Base-by-base conservation (phyloP, 306 rosid genomes). In the Arachis stenosperma region DNA sequence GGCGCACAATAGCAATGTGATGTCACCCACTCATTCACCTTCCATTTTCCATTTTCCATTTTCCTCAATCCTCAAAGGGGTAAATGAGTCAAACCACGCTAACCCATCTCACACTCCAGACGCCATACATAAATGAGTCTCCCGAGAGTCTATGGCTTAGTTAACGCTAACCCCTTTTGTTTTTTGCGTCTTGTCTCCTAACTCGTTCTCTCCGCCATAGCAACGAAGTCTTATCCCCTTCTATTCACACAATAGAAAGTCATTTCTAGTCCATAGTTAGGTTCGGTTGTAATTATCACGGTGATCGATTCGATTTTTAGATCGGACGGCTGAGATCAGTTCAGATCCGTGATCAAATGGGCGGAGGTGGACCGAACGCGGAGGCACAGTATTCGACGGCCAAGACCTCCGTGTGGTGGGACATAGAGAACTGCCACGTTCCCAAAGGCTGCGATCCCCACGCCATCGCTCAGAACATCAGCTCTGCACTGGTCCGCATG, bases 381-480 rank as follows among this genome's bases (percentile, higher is more conserved):
- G 98, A 92, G 82, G 67, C 69, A 10, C 98, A 92, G 84, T 90
- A 92, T 46, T 76, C 71, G 6, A 7, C 73, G 65, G 98, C 98
- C 3, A 92, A 92, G 87, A 85, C 81, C 0, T 92, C 98, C 3
- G 94, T 92, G 67, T 92, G 98, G 98, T 92, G 98, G 98, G 98
- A 92, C 61, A 92, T 92, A 51, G 98, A 92, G 82, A 92, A 92
- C 82, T 92, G 98, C 64, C 98, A 90, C 17, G 98, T 92, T 0
- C 96, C 92, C 0, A 88, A 82, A 70, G 84, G 69, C 5, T 86
- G 85, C 61, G 96, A 92, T 73, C 79, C 85, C 0, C 96, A 92
- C 78, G 74, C 90, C 36, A 92, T 92, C 75, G 96, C 98, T 0
- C 98, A 90, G 88, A 88, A 92, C 63, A 92, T 92, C 3, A 92